phyloP scores from a whole-genome alignment of 1,139 yeast species.

The Sugiyamaella sp. region DNA sequence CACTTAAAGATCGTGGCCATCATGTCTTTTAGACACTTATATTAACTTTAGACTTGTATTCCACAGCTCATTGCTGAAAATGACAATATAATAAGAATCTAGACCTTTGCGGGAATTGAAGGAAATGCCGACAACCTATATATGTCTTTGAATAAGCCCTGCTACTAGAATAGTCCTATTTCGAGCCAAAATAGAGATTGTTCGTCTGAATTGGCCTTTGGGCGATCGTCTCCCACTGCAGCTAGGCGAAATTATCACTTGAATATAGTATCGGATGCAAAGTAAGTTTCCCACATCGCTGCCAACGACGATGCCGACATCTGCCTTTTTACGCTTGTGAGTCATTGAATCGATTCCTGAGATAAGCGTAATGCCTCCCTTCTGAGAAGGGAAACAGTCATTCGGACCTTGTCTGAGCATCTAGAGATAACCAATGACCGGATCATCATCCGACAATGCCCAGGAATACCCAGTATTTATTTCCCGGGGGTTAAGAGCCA shows the following conservation, averaged over 20 bases:
- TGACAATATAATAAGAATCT: conserved; percentile 80
- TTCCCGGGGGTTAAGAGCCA: conserved; percentile 62
- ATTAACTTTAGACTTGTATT: conserved; percentile 65
- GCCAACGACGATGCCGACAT: conserved; percentile 81
- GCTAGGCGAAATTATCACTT: conserved; percentile 75
- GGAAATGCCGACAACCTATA: conserved; percentile 71
- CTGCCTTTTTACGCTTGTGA: conserved; percentile 81
- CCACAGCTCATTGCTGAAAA: conserved; percentile 91
- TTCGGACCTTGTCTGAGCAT: conserved; percentile 84
- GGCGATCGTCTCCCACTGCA: conserved; percentile 81
- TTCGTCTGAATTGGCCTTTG: conserved; percentile 83
- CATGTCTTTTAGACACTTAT: conserved; percentile 63
- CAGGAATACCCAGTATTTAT: conserved; percentile 81
- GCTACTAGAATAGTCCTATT: conserved; percentile 76
- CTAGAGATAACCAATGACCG: conserved; percentile 81
- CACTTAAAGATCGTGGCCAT: conserved; percentile 65
- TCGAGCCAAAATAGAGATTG: conserved; percentile 77
- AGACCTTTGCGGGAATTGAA: conserved; percentile 74
- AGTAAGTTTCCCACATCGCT: conserved; percentile 85
- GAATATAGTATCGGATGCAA: conserved; percentile 73
- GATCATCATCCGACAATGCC: conserved; percentile 59
- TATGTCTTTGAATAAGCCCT: conserved; percentile 68
- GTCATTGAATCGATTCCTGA: conserved; percentile 87
- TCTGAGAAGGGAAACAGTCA: conserved; percentile 81
- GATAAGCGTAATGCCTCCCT: conserved; percentile 76